Conservation (phyloP, 179 eudicot genomes). For the Silene noctiflora region DNA sequence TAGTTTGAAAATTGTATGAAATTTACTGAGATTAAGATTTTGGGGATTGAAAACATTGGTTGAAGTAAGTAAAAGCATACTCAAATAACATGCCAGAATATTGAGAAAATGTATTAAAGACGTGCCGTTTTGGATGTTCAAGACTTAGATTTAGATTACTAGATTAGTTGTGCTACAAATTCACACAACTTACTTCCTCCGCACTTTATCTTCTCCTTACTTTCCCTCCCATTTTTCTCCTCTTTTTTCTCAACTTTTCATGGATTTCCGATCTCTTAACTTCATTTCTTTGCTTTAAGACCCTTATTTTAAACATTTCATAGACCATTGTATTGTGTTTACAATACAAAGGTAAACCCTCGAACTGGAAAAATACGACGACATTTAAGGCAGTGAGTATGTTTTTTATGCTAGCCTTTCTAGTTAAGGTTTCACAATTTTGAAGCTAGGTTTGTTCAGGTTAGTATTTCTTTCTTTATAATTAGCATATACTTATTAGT, state of each 20-base stretch:
- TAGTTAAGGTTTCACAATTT: no score
- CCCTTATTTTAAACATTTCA: not conserved
- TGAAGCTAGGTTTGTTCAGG: not conserved
- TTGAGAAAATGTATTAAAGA: conserved; percentile 8
- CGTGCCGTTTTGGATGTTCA: conserved; percentile 64
- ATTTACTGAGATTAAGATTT: not conserved
- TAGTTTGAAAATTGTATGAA: conserved; percentile 4
- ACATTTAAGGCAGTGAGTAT: no score
- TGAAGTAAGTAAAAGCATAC: conserved; percentile 5
- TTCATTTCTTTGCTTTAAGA: not conserved
- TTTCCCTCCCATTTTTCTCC: conserved; percentile 22
- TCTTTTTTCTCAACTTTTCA: conserved; percentile 13
- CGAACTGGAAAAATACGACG: no score
- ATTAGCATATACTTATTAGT: not conserved
- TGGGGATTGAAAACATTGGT: conserved; percentile 24
- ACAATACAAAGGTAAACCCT: not conserved
- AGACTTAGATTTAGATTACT: conserved; percentile 15
- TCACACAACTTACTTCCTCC: conserved; percentile 41
- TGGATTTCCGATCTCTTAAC: not conserved
- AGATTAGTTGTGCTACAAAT: conserved; percentile 17
- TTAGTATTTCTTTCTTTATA: not conserved
- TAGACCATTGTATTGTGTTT: not conserved
- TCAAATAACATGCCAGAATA: conserved; percentile 2
- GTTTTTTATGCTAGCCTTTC: no score
- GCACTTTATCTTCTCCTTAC: conserved; percentile 33